A percentile compares a stretch with the other conserved stretches of the same genome.
These are phyloP conservation scores for Xerocomus minutiporus DNA, from an alignment of 1,284 basidiomycete species.

Conservation along the genomic window DNA sequence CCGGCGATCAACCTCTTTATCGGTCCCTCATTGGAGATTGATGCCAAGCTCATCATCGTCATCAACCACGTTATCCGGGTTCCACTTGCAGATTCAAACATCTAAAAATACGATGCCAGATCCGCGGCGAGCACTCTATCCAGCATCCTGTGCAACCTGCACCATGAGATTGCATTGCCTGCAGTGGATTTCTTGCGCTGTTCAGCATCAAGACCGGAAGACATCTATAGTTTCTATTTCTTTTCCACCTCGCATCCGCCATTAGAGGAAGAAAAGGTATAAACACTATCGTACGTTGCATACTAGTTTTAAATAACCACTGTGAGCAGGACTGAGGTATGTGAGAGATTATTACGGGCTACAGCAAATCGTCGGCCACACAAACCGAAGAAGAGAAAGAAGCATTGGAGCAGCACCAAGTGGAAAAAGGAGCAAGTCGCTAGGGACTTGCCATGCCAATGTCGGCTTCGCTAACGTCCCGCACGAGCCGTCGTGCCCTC, in stretches of 20 bases:
- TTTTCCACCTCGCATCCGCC: not conserved
- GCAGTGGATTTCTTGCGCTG: no score
- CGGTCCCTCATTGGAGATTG: constrained; percentile 20
- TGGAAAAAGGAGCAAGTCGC: not conserved
- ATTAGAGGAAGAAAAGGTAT: constrained; percentile 15
- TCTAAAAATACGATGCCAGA: constrained; percentile 24
- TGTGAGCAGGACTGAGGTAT: constrained; percentile 19
- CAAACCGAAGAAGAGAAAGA: constrained; percentile 16
- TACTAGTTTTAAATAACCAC: constrained; percentile 12
- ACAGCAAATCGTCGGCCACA: constrained; percentile 15
- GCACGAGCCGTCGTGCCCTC: constrained; percentile 25
- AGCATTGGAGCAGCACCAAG: not conserved
- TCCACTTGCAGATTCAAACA: constrained; percentile 17
- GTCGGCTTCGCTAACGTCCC: constrained; percentile 19
- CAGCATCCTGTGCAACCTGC: constrained; percentile 12
- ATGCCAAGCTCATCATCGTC: constrained; percentile 17
- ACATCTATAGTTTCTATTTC: not conserved
- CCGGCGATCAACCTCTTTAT: constrained; percentile 22
- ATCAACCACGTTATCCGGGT: constrained; percentile 2
- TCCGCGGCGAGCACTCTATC: constrained; percentile 15
- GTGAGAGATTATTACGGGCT: constrained; percentile 19
- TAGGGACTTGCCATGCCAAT: constrained; percentile 30
- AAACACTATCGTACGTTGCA: constrained; percentile 19
- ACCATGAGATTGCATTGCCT: not conserved
- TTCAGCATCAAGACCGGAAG: no score